Base-by-base conservation (phyloP, 164 flowering plant species). In the Vitis rotundifolia region DNA sequence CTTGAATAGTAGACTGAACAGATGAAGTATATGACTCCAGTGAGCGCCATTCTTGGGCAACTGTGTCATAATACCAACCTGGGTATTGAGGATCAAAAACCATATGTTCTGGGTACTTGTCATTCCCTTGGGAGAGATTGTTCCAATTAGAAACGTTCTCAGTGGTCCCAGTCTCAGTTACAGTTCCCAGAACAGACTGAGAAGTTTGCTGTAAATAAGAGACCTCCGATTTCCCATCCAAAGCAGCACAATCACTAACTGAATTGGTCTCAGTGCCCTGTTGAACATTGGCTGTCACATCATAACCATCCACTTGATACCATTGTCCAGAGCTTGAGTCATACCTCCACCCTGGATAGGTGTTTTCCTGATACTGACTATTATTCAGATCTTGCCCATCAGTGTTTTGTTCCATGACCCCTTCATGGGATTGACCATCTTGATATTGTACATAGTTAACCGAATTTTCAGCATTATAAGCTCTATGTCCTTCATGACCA, bases 81-180 rank as follows among this genome's bases (percentile, higher is more conserved):
- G 99, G 99, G 60, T 89, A 91, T 67, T 91, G 99, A 55, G 97
- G 91, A 76, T 93, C 97, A 83, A 95, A 95, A 13, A 89, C 76
- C 97, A 93, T 93, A 78, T 90, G 89, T 15, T 86, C 72, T 11
- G 97, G 98, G 71, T 88, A 90, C 44, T 79, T 88, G 66, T 75
- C 81, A 72, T 66, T 81, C 64, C 68, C 89, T 71, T 85, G 88
- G 54, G 87, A 76, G 37, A 59, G 77, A 74, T 84, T 86, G 76
- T 74, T 87, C 91, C 83, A 82, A 26, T 70, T 80, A 26, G 82
- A 69, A 14, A 76, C 77, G 65, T 50, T 82, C 50, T 78, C 82
- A 15, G 86, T 79, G 11, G 80, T 79, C 53, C 76, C 67, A 66
- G 68, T 68, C 60, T 88, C 87, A 51, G 76, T 56, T 16, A 81